Base-by-base conservation (phyloP, 106 monocot species). In the Dendrobium chrysotoxum region DNA sequence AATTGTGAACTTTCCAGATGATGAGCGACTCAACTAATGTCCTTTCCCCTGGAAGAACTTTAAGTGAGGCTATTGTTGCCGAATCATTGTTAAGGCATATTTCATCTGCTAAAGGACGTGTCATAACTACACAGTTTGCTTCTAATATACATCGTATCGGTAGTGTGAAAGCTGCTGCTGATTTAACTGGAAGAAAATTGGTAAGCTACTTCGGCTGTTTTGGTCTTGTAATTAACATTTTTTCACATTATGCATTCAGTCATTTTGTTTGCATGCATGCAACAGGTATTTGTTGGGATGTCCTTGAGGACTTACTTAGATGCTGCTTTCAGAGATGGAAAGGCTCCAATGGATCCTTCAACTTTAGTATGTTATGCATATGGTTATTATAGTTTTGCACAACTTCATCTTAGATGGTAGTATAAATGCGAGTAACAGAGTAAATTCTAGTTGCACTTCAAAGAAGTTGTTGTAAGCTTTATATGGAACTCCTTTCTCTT, bases 11-110 rank as follows among this genome's bases (percentile, higher is more conserved):
- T 83, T 57, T 81, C 10, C 79, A 99, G 99, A 93, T 99, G 99
- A 99, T 99, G 99, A 99, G 99, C 79, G 99, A 99, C 79, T 99
- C 99, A 71, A 99, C 99, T 47, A 99, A 99, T 81, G 82, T 99
- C 50, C 83, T 99, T 15, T 95, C 95, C 8, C 95, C 93, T 64
- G 99, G 99, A 86, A 89, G 99, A 89, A 93, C 95, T 79, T 57
- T 88, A 41, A 99, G 99, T 83, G 99, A 99, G 80, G 28, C 92
- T 79, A 87, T 95, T 79, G 95, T 99, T 79, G 88, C 90, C 85
- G 92, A 93, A 91, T 81, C 92, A 31, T 86, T 99, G 72, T 31
- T 95, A 40, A 80, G 93, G 26, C 92, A 88, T 80, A 86, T 99
- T 85, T 93, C 99, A 77, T 88, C 80, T 83, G 93, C 95, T 66